Evolutionary conservation across 495 filamentous ascomycete species (phyloP), one percentile per base, ranked within the genome.

Genomic region (Cladorrhinum samala): DNA sequence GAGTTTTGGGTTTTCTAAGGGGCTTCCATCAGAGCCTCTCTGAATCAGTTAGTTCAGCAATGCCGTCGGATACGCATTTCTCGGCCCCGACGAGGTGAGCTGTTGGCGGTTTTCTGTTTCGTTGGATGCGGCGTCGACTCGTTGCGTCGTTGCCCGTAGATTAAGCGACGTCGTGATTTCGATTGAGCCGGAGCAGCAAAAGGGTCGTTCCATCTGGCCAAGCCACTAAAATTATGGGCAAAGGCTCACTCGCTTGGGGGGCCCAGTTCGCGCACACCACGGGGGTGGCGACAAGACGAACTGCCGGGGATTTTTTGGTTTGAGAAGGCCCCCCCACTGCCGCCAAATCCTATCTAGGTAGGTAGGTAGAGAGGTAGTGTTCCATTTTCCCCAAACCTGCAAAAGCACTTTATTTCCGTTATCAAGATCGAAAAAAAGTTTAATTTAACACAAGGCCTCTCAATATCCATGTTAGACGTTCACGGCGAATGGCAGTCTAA

Each of bases 1-100:
- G n/a, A n/a, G n/a, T 60, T 27, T 14, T 54, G 25, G 44, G 11
- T n/a, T 55, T 14, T 11, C 39, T 38, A 14, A 14, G 3, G 3
- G 1, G 13, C 33, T 27, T 48, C 17, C 23, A 50, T 17, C 30
- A 1, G 14, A 18, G 33, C 16, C 41, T 18, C 30, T 9, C n/a
- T n/a, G n/a, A 42, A 36, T 54, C 19, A 50, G 25, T 40, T 42
- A n/a, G 27, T 33, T 5, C 27, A 33, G 27, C 27, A 33, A 33
- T 33, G 27, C 11, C 27, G 11, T 33, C 27, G 6, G 11, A 33
- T 33, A 11, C 5, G 11, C 27, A 33, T 33, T 33, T 5, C 27
- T 33, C 27, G 27, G 27, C 6, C 6, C 27, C 27, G 27, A 33
- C 5, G 5, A 11, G 27, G 27, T 11, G 27, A 11, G 27, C 11